Evolutionary conservation across 1,284 basidiomycete species (phyloP).

Genomic region (Ustilago cynodontis): DNA sequence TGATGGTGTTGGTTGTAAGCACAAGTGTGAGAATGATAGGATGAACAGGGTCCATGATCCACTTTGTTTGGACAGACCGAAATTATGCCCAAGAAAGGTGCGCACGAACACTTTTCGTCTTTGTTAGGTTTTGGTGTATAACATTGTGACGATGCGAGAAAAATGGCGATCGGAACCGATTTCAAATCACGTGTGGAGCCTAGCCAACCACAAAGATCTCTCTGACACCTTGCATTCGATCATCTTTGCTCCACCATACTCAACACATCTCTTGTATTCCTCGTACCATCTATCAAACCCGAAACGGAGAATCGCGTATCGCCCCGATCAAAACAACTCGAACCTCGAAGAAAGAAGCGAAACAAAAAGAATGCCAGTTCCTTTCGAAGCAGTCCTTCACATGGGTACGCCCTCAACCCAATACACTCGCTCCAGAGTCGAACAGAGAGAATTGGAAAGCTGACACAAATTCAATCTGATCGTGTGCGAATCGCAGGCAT

Average conservation of each 20-base stretch:
- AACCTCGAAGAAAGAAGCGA: not conserved
- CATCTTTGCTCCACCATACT: too few species aligned
- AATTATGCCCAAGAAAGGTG: too few species aligned
- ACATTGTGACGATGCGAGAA: not conserved
- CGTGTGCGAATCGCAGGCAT: conserved; percentile 40
- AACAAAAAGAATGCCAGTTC: conserved; percentile 69
- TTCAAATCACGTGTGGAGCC: conserved; percentile 13
- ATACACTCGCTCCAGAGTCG: not conserved
- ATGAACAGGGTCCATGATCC: too few species aligned
- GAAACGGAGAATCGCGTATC: too few species aligned
- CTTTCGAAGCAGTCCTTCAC: conserved; percentile 68
- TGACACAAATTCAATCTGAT: not conserved
- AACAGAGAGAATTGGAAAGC: not conserved
- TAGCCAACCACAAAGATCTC: too few species aligned
- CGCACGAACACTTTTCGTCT: too few species aligned
- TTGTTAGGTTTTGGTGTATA: not conserved
- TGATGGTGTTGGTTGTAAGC: too few species aligned
- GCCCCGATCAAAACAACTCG: too few species aligned
- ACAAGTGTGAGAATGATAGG: too few species aligned
- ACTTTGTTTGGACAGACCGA: not conserved
- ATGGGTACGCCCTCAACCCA: conserved; percentile 52
- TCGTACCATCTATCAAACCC: too few species aligned
- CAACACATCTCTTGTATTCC: too few species aligned
- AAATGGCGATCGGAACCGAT: conserved; percentile 28
- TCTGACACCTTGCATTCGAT: too few species aligned